Base-by-base conservation (phyloP, 108 stramenopile genomes). In the Seminavis robusta region DNA sequence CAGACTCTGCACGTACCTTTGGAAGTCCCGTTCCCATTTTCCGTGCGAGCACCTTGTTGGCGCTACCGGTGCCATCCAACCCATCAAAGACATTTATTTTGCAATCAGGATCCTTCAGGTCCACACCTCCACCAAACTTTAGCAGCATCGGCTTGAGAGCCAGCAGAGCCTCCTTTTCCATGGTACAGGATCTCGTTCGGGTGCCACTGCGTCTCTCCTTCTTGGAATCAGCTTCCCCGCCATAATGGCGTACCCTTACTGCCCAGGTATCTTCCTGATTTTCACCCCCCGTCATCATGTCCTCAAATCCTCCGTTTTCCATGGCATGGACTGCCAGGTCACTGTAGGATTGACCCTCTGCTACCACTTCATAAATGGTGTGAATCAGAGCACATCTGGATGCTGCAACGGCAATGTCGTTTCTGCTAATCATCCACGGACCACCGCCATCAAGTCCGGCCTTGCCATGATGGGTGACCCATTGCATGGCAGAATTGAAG, bases 401-500 rank as follows among this genome's bases (percentile, higher is more conserved):
- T 5, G 64, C 71, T 5, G 92, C 71, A 16, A 40, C 11, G 33
- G 16, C 9, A 64, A 45, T 36, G 64, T 49, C 4, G 59, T 41
- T 33, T 34, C 53, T 10, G 33, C n/a, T 43, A 33, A 31, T 21
- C 31, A 38, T 15, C 11, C 27, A 2, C 39, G 6, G 48, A 25
- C 30, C 25, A 56, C n/a, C n/a, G n/a, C n/a, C n/a, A n/a, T n/a
- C n/a, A n/a, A n/a, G n/a, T n/a, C n/a, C n/a, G n/a, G n/a, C 17
- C 19, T 39, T 4, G 4, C 33, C 7, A 13, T 7, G 26, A 49
- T 42, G 21, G 65, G 50, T 11, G 47, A 55, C n/a, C 32, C 81
- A 88, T 56, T 92, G 90, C 83, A 92, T 84, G 15, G 83, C 84
- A 29, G 81, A 76, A 53, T 92, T 82, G 47, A 84, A 82, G 60